A percentile compares a stretch with the other conserved stretches of the same genome.
These are phyloP conservation scores for Spinacia oleracea DNA, from an alignment of 179 eudicot genomes.

Conservation along the genomic window DNA sequence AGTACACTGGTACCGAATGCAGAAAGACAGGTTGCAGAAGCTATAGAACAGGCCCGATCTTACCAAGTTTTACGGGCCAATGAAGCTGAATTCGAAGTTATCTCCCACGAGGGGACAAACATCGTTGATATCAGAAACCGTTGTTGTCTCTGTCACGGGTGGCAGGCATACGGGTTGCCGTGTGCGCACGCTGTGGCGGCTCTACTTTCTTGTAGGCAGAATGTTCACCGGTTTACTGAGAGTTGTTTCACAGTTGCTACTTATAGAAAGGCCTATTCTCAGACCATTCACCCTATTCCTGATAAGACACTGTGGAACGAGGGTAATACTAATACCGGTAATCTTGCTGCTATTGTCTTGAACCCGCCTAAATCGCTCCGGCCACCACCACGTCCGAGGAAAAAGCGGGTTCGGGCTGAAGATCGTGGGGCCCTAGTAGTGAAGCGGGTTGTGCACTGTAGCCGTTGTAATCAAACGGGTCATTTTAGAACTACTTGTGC, in stretches of 20 bases:
- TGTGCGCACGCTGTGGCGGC: constrained; percentile 88
- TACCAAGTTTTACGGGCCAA: constrained; percentile 72
- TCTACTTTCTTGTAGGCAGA: constrained; percentile 75
- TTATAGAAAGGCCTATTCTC: constrained; percentile 66
- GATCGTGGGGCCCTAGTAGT: constrained; percentile 46
- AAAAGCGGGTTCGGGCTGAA: constrained; percentile 51
- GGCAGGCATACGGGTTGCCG: constrained; percentile 77
- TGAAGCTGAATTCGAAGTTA: constrained; percentile 77
- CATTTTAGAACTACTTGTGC: constrained; percentile 87
- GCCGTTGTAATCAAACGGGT: constrained; percentile 82
- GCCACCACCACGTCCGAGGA: constrained; percentile 37
- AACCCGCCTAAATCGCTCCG: constrained; percentile 36
- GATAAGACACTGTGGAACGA: constrained; percentile 65
- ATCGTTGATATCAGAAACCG: constrained; percentile 69
- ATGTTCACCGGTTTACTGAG: constrained; percentile 73
- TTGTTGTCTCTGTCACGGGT: constrained; percentile 67
- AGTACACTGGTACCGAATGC: constrained; percentile 70
- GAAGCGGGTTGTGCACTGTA: constrained; percentile 79
- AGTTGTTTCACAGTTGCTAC: constrained; percentile 69
- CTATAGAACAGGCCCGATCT: constrained; percentile 58
- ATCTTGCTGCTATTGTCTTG: constrained; percentile 16
- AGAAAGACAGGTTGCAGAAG: constrained; percentile 65
- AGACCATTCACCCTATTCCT: constrained; percentile 77
- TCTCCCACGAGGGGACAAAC: constrained; percentile 66
- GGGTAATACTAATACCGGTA: constrained; percentile 10